Evolutionary conservation across 306 rosid genomes (phyloP).

Genomic region (Geum urbanum): DNA sequence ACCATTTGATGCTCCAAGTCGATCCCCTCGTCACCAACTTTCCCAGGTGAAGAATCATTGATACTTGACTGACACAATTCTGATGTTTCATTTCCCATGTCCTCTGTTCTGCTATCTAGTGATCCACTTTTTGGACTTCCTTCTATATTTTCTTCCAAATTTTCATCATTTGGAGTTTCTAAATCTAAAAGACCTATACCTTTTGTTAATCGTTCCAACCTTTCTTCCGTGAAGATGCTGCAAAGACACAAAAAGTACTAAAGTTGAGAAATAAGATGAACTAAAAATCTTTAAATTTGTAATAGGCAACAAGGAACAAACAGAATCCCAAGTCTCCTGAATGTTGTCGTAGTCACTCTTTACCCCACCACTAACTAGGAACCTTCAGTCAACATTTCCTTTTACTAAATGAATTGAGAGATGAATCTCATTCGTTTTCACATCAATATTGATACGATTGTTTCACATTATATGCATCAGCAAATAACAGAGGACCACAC

Average conservation of each 20-base stretch:
- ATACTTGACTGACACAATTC: constrained; percentile 32
- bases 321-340: not conserved
- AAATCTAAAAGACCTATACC: constrained; percentile 58
- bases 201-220: constrained; percentile 78
- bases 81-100: constrained; percentile 31
- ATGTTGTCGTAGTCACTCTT: not conserved
- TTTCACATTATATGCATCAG: not conserved
- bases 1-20: constrained; percentile 36
- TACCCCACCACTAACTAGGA: not conserved
- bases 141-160: constrained; percentile 42
- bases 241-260: constrained; percentile 35
- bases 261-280: constrained; percentile 21
- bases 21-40: constrained; percentile 29
- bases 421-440: not conserved
- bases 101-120: constrained; percentile 41
- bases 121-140: constrained; percentile 37
- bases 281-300: not conserved
- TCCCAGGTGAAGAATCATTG: constrained; percentile 32
- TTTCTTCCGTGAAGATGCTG: constrained; percentile 94
- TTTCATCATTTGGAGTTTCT: constrained; percentile 41
- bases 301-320: not conserved
- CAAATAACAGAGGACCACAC: not conserved
- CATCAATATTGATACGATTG: not conserved
- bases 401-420: not conserved
- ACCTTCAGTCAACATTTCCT: not conserved